A percentile compares a stretch with the other conserved stretches of the same genome.
These are phyloP conservation scores for Cetraspora pellucida DNA, from an alignment of 192 early-diverging fungal genomes.

Conservation along the genomic window DNA sequence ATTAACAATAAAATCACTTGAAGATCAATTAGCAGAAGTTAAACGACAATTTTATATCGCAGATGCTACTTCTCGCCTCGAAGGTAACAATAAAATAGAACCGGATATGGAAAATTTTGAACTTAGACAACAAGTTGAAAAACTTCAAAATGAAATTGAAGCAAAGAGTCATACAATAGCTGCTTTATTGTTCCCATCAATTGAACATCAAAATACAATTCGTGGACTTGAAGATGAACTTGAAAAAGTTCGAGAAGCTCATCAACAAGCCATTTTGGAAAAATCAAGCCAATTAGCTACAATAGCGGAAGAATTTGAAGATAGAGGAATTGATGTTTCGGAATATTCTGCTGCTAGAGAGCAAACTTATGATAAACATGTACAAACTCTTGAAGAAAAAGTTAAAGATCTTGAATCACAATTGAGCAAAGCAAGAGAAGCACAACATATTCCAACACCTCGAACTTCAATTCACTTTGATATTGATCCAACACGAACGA, in stretches of 20 bases:
- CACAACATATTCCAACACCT: slow-evolving; percentile 2
- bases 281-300: neutral
- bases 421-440: slow-evolving; percentile 2
- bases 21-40: slow-evolving; percentile 3
- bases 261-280: neutral
- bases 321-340: neutral
- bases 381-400: neutral
- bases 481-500: slow-evolving; percentile 1
- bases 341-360: neutral
- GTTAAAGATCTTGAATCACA: slow-evolving; percentile 29
- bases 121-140: slow-evolving; percentile 19
- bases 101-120: neutral
- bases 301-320: neutral
- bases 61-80: slow-evolving; percentile 2
- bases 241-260: slow-evolving; percentile 19
- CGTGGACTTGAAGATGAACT: slow-evolving; percentile 12
- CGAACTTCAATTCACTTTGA: slow-evolving; percentile 1
- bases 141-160: slow-evolving; percentile 18
- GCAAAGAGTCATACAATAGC: slow-evolving; percentile 32
- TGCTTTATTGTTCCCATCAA: slow-evolving; percentile 9
- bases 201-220: slow-evolving; percentile 14
- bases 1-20: slow-evolving; percentile 18
- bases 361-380: slow-evolving; percentile 2
- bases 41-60: slow-evolving; percentile 15
- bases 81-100: neutral